Percentiles rank a stretch among this genome's conserved stretches.
phyloP scores from a whole-genome alignment of 1,139 yeast genomes.

The Magnusiomyces tetraspermus region DNA sequence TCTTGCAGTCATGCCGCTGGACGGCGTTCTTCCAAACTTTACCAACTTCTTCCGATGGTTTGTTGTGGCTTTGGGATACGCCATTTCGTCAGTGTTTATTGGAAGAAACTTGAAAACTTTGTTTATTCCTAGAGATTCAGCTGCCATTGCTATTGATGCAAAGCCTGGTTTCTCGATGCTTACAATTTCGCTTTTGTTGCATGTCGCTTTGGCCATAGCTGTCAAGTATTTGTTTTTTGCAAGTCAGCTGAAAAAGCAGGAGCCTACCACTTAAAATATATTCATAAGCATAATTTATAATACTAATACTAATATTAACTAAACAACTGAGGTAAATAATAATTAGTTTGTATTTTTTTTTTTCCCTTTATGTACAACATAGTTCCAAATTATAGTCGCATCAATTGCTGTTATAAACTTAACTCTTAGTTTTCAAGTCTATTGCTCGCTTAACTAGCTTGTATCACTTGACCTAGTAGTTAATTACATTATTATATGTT shows the following conservation, averaged over 20 bases:
- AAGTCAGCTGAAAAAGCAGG: not conserved
- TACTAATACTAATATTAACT: no score
- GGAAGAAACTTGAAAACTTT: conserved; percentile 31
- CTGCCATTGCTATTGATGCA: conserved; percentile 22
- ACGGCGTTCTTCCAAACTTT: conserved; percentile 28
- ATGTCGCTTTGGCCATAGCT: conserved; percentile 33
- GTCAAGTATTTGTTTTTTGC: conserved; percentile 33
- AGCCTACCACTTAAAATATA: not conserved
- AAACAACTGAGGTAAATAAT: no score
- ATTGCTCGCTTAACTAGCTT: no score
- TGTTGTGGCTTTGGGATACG: conserved; percentile 32
- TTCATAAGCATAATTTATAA: no score
- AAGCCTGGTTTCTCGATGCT: conserved; percentile 29
- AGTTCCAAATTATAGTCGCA: no score
- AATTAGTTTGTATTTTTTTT: no score
- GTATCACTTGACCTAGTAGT: no score
- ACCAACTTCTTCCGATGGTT: conserved; percentile 34
- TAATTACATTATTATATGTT: no score
- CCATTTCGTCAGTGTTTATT: conserved; percentile 32
- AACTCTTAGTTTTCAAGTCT: no score
- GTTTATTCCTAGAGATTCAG: conserved; percentile 26
- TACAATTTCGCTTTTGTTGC: conserved; percentile 28
- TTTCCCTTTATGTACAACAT: no score
- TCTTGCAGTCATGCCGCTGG: conserved; percentile 38
- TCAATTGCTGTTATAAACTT: no score